Base-by-base conservation (phyloP, 805 yeast species). In the Yarrowia sp. region DNA sequence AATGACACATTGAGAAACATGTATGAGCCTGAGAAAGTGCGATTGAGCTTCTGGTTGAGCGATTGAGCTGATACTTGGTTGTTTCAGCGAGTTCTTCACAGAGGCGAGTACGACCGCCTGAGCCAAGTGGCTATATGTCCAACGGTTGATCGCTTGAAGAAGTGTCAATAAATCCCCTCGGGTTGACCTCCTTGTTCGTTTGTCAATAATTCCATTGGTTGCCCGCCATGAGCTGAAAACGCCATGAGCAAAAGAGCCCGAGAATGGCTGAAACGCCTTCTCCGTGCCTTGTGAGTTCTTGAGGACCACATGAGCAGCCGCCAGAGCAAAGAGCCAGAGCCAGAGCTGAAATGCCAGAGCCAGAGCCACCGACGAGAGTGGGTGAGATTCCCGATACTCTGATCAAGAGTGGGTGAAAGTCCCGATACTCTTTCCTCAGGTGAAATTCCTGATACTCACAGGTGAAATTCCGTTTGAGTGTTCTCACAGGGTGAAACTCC, bases 211-310 rank as follows among this genome's bases (percentile, higher is more conserved):
- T 40, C 20, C 44, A 40, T n/a, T 15, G 46, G 44, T 40, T 19
- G 47, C 19, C 49, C 49, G 30, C 49, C 49, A 13, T 20, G 30
- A 44, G 49, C 49, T 44, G 30, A 43, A 43, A 17, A 17, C n/a
- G 47, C 47, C 24, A 19, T 43, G 47, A 10, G 47, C 24, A 24
- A 2, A 43, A 43, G 47, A 17, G 47, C 30, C 30, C 47, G 46
- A 17, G 12, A 12, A 1, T 42, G 20, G 44, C 44, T n/a, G 44
- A 40, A n/a, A 40, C 10, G 44, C 44, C 19, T n/a, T 8, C 17
- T 40, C 44, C 44, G 19, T 40, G 44, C 44, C 44, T 40, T 40
- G 44, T n/a, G 44, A 40, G 44, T 40, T n/a, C 44, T n/a, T 40
- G 44, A n/a, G 44, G 17, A 39, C 44, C 44, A 14, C 44, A 40